A percentile compares a stretch with the other conserved stretches of the same genome.
Conservation (phyloP, 139 green algal species). For the Coccomyxa sp. region DNA sequence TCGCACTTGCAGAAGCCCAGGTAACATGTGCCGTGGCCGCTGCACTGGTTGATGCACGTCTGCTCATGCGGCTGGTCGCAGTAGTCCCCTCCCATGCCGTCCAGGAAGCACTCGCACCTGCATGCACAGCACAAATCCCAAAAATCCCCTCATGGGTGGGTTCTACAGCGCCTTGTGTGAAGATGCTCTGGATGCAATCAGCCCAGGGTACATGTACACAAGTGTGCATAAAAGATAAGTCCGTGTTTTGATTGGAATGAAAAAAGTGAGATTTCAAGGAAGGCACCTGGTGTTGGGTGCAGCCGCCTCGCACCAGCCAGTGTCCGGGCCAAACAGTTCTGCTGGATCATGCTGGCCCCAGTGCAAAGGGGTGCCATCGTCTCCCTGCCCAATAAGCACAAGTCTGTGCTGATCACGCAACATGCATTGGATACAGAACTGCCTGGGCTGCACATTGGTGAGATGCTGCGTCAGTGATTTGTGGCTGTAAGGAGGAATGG, state of each 20-base stretch:
- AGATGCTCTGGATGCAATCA: neutral
- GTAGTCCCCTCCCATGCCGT: conserved; percentile 32
- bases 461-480: too few relatives aligned
- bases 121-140: neutral
- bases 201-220: neutral
- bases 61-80: conserved; percentile 42
- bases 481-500: too few relatives aligned
- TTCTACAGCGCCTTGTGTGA: too few relatives aligned
- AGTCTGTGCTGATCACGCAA: too few relatives aligned
- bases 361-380: conserved; percentile 8
- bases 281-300: neutral
- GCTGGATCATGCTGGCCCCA: conserved; percentile 14
- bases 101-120: conserved; percentile 24
- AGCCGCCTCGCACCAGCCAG: conserved; percentile 36
- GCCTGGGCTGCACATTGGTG: too few relatives aligned
- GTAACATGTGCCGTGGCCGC: conserved; percentile 40
- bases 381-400: conserved; percentile 4
- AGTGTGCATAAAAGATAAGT: neutral
- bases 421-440: too few relatives aligned
- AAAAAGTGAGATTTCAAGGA: neutral
- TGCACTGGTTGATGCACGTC: conserved; percentile 61
- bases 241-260: neutral
- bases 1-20: conserved; percentile 59
- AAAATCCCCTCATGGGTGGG: neutral
- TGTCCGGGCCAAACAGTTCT: conserved; percentile 26